Percentiles rank a stretch among this genome's conserved stretches.
Evolutionary conservation across 2,329 filamentous ascomycete species (phyloP).

Genomic region (Fusarium sarcochroum): DNA sequence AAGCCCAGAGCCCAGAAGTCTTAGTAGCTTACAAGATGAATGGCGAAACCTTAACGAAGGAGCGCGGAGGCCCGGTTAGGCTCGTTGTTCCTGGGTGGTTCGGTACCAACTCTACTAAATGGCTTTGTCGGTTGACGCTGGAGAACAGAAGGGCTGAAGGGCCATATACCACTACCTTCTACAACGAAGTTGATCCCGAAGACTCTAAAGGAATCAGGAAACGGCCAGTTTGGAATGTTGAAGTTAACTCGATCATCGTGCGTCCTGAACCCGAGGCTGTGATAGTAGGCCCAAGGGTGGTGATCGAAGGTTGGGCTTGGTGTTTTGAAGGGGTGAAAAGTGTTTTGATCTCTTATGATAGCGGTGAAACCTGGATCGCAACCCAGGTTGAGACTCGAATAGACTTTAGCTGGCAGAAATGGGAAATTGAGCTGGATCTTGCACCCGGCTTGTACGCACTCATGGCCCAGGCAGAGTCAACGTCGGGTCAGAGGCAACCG

Average conservation of each 20-base stretch:
- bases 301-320: too few species aligned
- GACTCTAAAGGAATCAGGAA: background rate
- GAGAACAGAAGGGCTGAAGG: constrained; percentile 1
- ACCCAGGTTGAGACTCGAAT: background rate
- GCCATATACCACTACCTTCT: constrained; percentile 13
- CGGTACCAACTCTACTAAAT: constrained; percentile 20
- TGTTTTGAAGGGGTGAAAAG: too few species aligned
- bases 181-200: constrained; percentile 10
- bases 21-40: constrained; percentile 8
- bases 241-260: constrained; percentile 14
- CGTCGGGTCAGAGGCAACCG: background rate
- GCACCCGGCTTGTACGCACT: background rate
- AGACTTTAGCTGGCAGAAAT: background rate
- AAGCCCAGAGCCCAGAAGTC: constrained; percentile 2
- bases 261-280: background rate
- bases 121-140: constrained; percentile 5
- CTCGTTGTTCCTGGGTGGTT: constrained; percentile 23
- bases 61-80: constrained; percentile 10
- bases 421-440: background rate
- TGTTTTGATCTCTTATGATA: background rate
- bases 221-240: constrained; percentile 13
- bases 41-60: constrained; percentile 1
- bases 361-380: background rate
- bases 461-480: background rate
- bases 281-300: too few species aligned